Base-by-base conservation (phyloP, 306 rosid genomes). In the Acacia confusa region DNA sequence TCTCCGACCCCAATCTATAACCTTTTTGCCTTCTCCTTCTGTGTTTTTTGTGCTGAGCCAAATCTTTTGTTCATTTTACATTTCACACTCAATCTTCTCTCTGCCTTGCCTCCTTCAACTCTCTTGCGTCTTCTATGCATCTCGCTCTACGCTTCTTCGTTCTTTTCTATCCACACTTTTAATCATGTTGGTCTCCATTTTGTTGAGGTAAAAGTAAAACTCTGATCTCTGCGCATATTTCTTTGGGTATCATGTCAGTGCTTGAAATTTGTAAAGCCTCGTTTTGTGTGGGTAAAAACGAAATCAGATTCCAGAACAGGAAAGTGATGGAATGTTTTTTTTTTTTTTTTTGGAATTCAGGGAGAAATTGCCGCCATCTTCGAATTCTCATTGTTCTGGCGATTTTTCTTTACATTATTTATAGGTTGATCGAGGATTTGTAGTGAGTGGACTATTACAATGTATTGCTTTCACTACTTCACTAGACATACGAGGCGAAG, bases 391-490 rank as follows among this genome's bases (percentile, higher is more conserved):
- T 3, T 61, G 67, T 27, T 25, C 17, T 61, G 36, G 36, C 7
- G 36, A 25, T 12, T 61, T 61, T 6, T 61, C 28, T 57, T 2
- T 10, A 13, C 38, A 12, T 61, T 12, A 14, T 64, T 64, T 28
- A 41, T 30, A 64, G 70, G 70, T 64, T 32, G 70, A 32, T 32
- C 13, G 9, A 43, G 24, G 44, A 20, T 30, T 65, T 32, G 40
- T 15, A 61, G 36, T n/a, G n/a, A n/a, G n/a, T 36, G 28, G 68
- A 61, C 14, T 61, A 27, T 27, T n/a, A 28, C 53, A 63, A 91
- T 91, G 95, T 86, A 84, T 77, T 91, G 95, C 80, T 88, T 91
- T 80, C 76, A 45, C 86, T 86, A 85, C 77, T 86, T 91, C 76
- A 91, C 79, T 27, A 91, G 84, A 72, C 71, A 78, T 71, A 82